A percentile compares a stretch with the other conserved stretches of the same genome.
Evolutionary conservation across 1,139 yeast species (phyloP).

Genomic region (Debaryomyces udenii): DNA sequence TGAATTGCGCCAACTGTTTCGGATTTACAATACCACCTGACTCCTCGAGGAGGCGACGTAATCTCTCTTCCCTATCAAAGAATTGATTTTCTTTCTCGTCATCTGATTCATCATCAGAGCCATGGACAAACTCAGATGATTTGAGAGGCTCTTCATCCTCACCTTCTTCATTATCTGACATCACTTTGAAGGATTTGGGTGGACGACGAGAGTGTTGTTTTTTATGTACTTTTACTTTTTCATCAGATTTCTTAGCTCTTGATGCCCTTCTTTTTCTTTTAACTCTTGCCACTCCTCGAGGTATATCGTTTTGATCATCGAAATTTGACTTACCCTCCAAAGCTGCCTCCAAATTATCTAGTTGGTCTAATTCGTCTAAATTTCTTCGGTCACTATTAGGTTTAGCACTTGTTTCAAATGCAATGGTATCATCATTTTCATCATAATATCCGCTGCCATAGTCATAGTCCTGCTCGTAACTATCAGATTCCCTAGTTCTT

Average conservation of each 20-base stretch:
- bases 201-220: slow-evolving; percentile 17
- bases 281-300: slow-evolving; percentile 27
- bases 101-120: slow-evolving; percentile 71
- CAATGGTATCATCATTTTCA: slow-evolving; percentile 33
- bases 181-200: slow-evolving; percentile 21
- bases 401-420: slow-evolving; percentile 36
- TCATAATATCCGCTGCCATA: slow-evolving; percentile 22
- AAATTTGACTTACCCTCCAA: slow-evolving; percentile 13
- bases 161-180: slow-evolving; percentile 25
- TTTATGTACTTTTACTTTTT: not conserved
- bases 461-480: slow-evolving; percentile 23
- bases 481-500: slow-evolving; percentile 28
- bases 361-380: slow-evolving; percentile 31
- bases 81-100: slow-evolving; percentile 57
- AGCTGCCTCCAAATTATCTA: slow-evolving; percentile 37
- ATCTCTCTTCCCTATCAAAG: slow-evolving; percentile 58
- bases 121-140: slow-evolving; percentile 59
- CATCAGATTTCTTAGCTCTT: slow-evolving; percentile 8
- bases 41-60: slow-evolving; percentile 45
- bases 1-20: slow-evolving; percentile 40
- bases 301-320: not conserved
- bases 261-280: slow-evolving; percentile 14
- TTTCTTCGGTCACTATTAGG: slow-evolving; percentile 21
- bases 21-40: slow-evolving; percentile 48
- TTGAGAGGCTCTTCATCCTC: slow-evolving; percentile 23